Evolutionary conservation across 177 flowering plant species (phyloP).

Genomic region (Telopea speciosissima): DNA sequence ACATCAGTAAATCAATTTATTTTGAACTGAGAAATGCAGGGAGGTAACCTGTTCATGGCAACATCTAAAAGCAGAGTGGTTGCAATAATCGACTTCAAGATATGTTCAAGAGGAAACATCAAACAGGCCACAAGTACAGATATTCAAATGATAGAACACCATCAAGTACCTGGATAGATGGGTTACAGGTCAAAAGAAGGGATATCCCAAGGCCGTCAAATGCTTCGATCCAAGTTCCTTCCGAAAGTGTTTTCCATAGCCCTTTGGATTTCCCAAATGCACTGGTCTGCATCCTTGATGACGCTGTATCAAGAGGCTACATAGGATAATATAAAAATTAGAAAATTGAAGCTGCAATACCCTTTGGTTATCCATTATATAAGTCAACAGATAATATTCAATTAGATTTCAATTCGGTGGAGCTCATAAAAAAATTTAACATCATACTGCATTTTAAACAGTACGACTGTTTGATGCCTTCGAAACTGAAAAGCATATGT

Average conservation of each 20-base stretch:
- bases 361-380: not conserved
- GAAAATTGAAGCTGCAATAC: not conserved
- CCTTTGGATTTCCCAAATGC: constrained; percentile 90
- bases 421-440: not conserved
- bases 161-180: constrained; percentile 71
- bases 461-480: too few species aligned
- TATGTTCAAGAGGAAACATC: not conserved
- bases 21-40: not conserved
- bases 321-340: constrained; percentile 9
- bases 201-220: constrained; percentile 89
- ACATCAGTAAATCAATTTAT: not conserved
- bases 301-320: constrained; percentile 86
- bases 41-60: not conserved
- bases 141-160: not conserved
- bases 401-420: not conserved
- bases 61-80: not conserved
- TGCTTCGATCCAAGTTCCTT: constrained; percentile 67
- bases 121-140: not conserved
- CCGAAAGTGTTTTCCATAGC: constrained; percentile 65
- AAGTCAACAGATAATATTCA: not conserved
- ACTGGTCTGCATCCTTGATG: constrained; percentile 92
- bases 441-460: not conserved
- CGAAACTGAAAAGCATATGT: too few species aligned
- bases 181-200: constrained; percentile 82
- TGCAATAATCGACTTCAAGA: not conserved